Conservation (phyloP, 306 rosid genomes). For the Fagus sylvatica region DNA sequence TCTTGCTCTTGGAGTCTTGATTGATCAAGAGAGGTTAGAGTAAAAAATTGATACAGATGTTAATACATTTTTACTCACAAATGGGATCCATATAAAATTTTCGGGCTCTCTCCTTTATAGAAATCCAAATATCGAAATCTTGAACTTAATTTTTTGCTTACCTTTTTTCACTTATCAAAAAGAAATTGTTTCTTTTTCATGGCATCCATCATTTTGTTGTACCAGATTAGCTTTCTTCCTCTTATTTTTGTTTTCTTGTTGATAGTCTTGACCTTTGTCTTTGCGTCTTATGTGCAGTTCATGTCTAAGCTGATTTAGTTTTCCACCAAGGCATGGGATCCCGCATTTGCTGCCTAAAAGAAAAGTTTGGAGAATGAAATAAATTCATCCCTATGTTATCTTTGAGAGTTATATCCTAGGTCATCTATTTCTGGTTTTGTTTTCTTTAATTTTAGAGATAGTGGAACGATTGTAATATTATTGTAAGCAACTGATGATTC, state of each 20-base stretch:
- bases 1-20: too few species aligned
- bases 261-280: neutral
- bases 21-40: too few species aligned
- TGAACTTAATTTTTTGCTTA: too few species aligned
- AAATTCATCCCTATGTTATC: slow-evolving; percentile 6
- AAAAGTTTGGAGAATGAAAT: slow-evolving; percentile 5
- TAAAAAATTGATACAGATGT: too few species aligned
- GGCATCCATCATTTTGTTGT: too few species aligned
- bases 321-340: slow-evolving; percentile 8
- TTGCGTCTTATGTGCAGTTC: neutral
- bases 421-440: neutral
- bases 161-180: too few species aligned
- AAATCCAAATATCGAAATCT: too few species aligned
- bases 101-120: too few species aligned
- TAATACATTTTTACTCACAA: too few species aligned
- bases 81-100: too few species aligned
- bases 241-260: neutral
- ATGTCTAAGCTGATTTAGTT: neutral
- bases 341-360: neutral
- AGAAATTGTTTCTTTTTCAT: too few species aligned
- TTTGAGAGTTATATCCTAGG: slow-evolving; percentile 1
- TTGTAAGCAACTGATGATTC: slow-evolving; percentile 3
- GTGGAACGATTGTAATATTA: slow-evolving; percentile 1
- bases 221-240: neutral
- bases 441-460: slow-evolving; percentile 5